A percentile compares a stretch with the other conserved stretches of the same genome.
These are phyloP conservation scores for Crithidia bombi DNA, from an alignment of 208 protist genomes.

Conservation along the genomic window DNA sequence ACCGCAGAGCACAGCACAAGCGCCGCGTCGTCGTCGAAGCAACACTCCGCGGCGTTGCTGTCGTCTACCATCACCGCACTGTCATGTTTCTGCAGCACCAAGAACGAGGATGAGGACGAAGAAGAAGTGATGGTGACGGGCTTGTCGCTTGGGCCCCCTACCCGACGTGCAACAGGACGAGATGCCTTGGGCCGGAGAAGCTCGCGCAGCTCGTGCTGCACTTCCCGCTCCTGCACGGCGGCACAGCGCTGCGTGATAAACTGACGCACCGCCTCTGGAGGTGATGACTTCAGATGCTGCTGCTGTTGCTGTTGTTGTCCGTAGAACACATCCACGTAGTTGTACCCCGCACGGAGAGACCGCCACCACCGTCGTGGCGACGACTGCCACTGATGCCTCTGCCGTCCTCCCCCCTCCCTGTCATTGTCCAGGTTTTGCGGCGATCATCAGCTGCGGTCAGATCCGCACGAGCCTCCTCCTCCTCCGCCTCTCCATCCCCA, in stretches of 20 bases:
- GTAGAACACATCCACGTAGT: slow-evolving; percentile 30
- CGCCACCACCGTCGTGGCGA: neutral
- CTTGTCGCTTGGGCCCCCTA: too few species aligned
- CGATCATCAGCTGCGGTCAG: too few species aligned
- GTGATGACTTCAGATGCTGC: neutral
- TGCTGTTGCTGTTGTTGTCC: slow-evolving; percentile 1
- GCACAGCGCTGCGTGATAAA: slow-evolving; percentile 19
- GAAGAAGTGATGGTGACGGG: too few species aligned
- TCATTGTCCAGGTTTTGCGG: too few species aligned
- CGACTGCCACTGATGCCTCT: neutral
- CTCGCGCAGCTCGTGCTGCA: slow-evolving; percentile 14
- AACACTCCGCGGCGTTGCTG: neutral
- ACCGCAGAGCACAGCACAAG: slow-evolving; percentile 11
- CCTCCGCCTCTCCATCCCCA: neutral
- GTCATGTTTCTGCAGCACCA: too few species aligned
- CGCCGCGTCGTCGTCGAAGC: slow-evolving; percentile 19
- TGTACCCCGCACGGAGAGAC: slow-evolving; percentile 14
- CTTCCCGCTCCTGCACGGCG: slow-evolving; percentile 18
- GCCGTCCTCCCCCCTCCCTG: too few species aligned
- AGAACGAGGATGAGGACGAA: too few species aligned
- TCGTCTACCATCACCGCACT: neutral
- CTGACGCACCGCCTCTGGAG: neutral
- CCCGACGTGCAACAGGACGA: neutral
- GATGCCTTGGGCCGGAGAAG: neutral
- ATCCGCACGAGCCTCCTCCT: neutral